Conservation (phyloP, 345 rosid species). For the Melastoma malabathricum region DNA sequence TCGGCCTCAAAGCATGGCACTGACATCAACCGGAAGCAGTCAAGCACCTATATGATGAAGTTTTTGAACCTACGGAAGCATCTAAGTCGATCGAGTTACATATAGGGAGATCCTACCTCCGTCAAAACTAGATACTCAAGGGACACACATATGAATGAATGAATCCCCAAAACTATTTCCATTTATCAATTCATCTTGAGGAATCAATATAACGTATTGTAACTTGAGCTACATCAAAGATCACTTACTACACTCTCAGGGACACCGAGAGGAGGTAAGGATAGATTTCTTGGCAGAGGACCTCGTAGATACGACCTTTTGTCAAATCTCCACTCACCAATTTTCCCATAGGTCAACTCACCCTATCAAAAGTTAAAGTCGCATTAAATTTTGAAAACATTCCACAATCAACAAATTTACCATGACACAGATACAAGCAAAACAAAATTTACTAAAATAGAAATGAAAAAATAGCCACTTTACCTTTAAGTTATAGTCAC, state of each 20-base stretch:
- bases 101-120: too few species aligned
- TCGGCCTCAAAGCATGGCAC: too few species aligned
- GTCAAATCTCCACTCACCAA: slow-evolving; percentile 96
- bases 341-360: slow-evolving; percentile 69
- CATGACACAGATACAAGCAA: background rate
- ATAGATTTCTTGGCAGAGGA: slow-evolving; percentile 69
- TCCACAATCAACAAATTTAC: too few species aligned
- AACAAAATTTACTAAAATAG: background rate
- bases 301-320: slow-evolving; percentile 79
- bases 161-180: too few species aligned
- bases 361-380: slow-evolving; percentile 29
- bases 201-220: too few species aligned
- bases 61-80: too few species aligned
- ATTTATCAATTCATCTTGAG: too few species aligned
- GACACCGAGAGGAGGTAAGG: slow-evolving; percentile 84
- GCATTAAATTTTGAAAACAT: background rate
- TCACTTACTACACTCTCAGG: slow-evolving; percentile 95
- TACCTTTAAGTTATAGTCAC: slow-evolving; percentile 88
- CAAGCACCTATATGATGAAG: too few species aligned
- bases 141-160: too few species aligned
- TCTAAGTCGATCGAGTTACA: too few species aligned
- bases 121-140: too few species aligned
- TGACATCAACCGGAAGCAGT: too few species aligned
- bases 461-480: background rate
- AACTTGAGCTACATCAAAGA: background rate